A percentile compares a stretch with the other conserved stretches of the same genome.
These are phyloP conservation scores for Neonectria sp. DNA, from an alignment of 2,329 filamentous ascomycete genomes.

Conservation along the genomic window DNA sequence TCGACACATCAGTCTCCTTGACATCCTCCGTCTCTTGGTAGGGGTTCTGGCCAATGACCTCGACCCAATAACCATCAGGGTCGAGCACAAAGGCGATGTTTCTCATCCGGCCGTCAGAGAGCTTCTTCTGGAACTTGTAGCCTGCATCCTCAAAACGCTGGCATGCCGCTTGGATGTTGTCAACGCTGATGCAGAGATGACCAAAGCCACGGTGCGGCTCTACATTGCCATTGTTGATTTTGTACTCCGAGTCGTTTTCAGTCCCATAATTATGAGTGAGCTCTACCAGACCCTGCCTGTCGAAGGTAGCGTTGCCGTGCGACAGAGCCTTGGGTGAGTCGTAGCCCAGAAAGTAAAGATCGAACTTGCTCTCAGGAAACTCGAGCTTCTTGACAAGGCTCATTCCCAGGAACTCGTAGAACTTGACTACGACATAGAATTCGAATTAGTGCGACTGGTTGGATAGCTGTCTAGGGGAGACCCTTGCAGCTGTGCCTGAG, in stretches of 20 bases:
- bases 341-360: conserved; percentile 95
- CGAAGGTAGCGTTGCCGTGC: conserved; percentile 78
- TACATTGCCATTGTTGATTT: conserved; percentile 89
- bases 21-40: conserved; percentile 80
- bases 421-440: conserved; percentile 73
- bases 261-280: conserved; percentile 90
- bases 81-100: conserved; percentile 93
- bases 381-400: conserved; percentile 84
- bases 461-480: not conserved
- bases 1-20: conserved; percentile 79
- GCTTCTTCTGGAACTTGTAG: conserved; percentile 95
- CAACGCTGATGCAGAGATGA: conserved; percentile 87
- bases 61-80: conserved; percentile 90
- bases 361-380: conserved; percentile 91
- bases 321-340: conserved; percentile 83
- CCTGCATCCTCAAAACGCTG: conserved; percentile 90
- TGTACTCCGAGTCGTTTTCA: conserved; percentile 86
- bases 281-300: conserved; percentile 92
- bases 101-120: conserved; percentile 89
- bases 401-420: conserved; percentile 95
- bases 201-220: conserved; percentile 89
- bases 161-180: conserved; percentile 91
- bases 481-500: not conserved
- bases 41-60: conserved; percentile 81
- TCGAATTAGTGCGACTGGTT: not conserved